Conservation (phyloP, 202 grass and related monocot species). For the Eragrostis tef region DNA sequence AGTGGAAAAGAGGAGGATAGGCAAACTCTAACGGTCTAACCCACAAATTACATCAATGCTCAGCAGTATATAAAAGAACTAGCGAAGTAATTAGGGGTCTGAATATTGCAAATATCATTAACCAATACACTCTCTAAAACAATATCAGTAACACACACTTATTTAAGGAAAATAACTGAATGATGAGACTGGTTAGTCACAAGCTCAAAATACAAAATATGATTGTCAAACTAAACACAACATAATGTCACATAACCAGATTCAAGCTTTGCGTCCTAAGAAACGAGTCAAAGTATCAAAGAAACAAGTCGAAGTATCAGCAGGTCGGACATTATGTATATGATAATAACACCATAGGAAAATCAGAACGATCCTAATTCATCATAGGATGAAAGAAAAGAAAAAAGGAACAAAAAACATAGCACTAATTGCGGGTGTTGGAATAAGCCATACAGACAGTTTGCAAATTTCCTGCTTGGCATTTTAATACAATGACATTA, state of each 20-base stretch:
- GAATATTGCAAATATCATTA: background rate
- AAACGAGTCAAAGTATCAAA: background rate
- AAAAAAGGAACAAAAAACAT: background rate
- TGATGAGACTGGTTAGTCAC: background rate
- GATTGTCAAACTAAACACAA: background rate
- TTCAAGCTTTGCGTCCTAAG: background rate
- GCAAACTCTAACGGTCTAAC: background rate
- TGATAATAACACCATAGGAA: background rate
- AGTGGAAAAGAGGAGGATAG: background rate
- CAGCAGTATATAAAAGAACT: background rate
- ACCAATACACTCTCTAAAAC: background rate
- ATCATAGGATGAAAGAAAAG: background rate
- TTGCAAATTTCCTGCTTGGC: background rate
- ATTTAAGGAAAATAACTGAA: background rate
- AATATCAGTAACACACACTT: background rate
- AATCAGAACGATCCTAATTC: background rate
- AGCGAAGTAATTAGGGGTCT: background rate
- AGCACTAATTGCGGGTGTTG: background rate
- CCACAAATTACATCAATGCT: slow-evolving; percentile 12
- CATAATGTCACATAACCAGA: background rate
- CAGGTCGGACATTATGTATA: background rate
- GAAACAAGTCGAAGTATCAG: background rate
- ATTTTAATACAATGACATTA: background rate
- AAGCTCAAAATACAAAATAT: background rate
- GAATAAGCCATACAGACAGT: background rate